These are phyloP conservation scores for Nectriaceae sp. DNA, from an alignment of 2,329 filamentous ascomycete genomes.

Conservation along the genomic window DNA sequence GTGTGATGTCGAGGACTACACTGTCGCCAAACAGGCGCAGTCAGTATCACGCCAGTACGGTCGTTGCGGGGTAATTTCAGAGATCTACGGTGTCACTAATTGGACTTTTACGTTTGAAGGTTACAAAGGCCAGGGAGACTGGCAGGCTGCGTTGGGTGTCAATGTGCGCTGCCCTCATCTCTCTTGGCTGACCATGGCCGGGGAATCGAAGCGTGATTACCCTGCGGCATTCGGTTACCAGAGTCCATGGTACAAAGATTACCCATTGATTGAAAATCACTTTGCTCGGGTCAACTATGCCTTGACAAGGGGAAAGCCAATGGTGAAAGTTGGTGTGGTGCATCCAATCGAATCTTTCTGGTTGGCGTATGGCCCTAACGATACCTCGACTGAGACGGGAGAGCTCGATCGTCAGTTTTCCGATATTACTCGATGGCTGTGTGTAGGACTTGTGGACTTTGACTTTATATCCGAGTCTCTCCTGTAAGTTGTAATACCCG, in stretches of 20 bases:
- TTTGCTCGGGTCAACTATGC: neutral
- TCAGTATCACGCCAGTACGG: neutral
- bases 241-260: neutral
- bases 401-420: neutral
- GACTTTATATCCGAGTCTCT: neutral
- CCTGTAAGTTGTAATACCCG: neutral
- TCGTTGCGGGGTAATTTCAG: neutral
- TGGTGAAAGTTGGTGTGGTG: neutral
- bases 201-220: neutral
- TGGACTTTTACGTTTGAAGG: neutral
- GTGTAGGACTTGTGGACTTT: neutral
- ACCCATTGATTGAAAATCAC: neutral
- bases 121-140: neutral
- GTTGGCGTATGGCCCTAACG: neutral
- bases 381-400: neutral
- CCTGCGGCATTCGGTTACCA: neutral
- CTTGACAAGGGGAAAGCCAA: neutral
- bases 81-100: neutral
- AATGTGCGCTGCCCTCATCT: neutral
- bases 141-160: neutral
- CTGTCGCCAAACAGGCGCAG: neutral
- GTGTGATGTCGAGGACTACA: neutral
- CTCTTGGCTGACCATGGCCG: neutral
- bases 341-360: neutral
- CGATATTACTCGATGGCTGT: neutral